Evolutionary conservation across 306 rosid species (phyloP), one percentile per base, ranked within the genome.

Genomic region (Glycine latifolia): DNA sequence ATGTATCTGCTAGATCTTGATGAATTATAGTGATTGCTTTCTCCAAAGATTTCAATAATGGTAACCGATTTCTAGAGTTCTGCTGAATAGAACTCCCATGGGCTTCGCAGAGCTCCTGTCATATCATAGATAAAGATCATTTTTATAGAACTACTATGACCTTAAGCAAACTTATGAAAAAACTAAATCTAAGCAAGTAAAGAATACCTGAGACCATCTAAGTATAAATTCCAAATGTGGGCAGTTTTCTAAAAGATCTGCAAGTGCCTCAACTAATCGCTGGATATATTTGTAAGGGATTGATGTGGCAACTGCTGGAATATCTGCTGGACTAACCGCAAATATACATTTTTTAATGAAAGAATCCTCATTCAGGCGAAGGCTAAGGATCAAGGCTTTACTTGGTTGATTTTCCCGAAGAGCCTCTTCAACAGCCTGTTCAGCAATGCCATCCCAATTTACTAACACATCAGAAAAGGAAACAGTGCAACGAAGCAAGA

Each of bases 191-290:
- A 37, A 69, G 76, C 47, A 48, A 75, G 31, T 26, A 26, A 26
- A 26, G 43, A 62, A 67, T 80, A 93, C 99, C 97, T 91, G 98
- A 90, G 84, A 86, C 98, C 98, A 96, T 73, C 89, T 78, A 48
- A 96, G 97, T 56, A 92, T 81, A 82, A 93, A 96, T 89, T 96
- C 99, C 84, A 96, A 77, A 88, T 96, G 99, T 0, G 92, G 97
- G 72, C 94, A 88, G 53, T 85, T 87, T 88, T 96, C 98, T 55
- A 96, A 77, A 48, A 93, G 93, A 82, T 92, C 92, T 14, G 98
- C 98, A 66, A 93, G 86, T 67, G 95, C 96, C 65, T 91, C 94
- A 6, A 93, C 85, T 83, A 95, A 82, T 58, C 98, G 92, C 85
- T 91, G 93, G 85, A 93, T 82, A 87, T 95, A 92, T 82, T 86